These are phyloP conservation scores for Cutaneotrichosporon mucoides DNA, from an alignment of 1,284 basidiomycete species.

Conservation along the genomic window DNA sequence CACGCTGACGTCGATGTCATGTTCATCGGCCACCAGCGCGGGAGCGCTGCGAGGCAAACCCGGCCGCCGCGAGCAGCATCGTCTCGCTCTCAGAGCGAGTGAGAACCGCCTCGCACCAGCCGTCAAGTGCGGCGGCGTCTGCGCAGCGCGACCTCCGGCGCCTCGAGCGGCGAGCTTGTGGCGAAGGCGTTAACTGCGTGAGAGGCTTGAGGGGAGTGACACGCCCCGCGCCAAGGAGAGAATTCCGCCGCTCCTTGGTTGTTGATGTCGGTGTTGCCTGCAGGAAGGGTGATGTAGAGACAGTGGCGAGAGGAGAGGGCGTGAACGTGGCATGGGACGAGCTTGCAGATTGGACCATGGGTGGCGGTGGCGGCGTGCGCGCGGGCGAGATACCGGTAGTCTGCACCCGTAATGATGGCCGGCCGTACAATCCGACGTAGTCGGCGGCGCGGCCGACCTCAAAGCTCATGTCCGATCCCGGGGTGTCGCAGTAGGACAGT, in stretches of 20 bases:
- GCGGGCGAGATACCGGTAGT: neutral
- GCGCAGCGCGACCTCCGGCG: neutral
- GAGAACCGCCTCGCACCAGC: constrained; percentile 7
- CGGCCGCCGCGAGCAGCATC: constrained; percentile 16
- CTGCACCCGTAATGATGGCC: neutral
- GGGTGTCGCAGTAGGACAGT: constrained; percentile 9
- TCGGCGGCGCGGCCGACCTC: constrained; percentile 16
- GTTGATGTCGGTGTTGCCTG: neutral
- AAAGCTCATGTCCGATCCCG: constrained; percentile 16
- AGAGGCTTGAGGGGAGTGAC: constrained; percentile 10
- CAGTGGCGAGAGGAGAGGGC: neutral
- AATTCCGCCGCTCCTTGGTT: constrained; percentile 1
- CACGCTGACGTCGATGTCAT: too few relatives aligned
- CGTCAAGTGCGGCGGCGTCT: neutral
- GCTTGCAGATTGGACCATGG: neutral
- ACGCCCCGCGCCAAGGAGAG: constrained; percentile 4
- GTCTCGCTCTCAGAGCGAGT: constrained; percentile 17
- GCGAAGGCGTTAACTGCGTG: constrained; percentile 6
- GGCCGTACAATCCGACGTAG: constrained; percentile 16
- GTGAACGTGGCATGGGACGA: neutral
- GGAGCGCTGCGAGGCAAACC: constrained; percentile 14
- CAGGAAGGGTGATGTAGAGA: neutral
- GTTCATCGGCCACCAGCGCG: neutral
- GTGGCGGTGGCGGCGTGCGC: neutral
- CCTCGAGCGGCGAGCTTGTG: constrained; percentile 7